A percentile compares a stretch with the other conserved stretches of the same genome.
These are phyloP conservation scores for Metschnikowia vanudenii DNA, from an alignment of 805 yeast genomes.

Conservation along the genomic window DNA sequence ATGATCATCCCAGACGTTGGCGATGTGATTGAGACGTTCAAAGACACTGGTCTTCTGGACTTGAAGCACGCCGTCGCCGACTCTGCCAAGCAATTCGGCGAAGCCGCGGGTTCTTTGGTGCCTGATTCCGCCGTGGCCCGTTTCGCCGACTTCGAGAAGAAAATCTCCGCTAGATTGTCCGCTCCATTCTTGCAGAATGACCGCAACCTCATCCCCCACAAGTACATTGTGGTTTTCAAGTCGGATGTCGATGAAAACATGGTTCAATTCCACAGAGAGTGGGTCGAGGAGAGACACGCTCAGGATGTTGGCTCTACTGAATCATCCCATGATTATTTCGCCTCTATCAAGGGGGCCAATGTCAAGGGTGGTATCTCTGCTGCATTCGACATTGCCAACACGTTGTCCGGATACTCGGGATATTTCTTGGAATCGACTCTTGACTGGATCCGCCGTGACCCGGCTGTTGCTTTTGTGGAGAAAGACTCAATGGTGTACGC, in stretches of 20 bases:
- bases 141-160: slow-evolving; percentile 11
- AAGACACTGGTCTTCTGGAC: slow-evolving; percentile 17
- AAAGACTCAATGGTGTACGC: slow-evolving; percentile 63
- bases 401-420: slow-evolving; percentile 80
- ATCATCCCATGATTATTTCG: slow-evolving; percentile 22
- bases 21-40: slow-evolving; percentile 39
- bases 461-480: slow-evolving; percentile 68
- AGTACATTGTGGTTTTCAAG: slow-evolving; percentile 85
- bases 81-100: slow-evolving; percentile 12
- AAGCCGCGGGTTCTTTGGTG: slow-evolving; percentile 12
- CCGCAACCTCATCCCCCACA: slow-evolving; percentile 55
- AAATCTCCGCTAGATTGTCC: slow-evolving; percentile 2
- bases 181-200: slow-evolving; percentile 19
- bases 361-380: slow-evolving; percentile 25
- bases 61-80: slow-evolving; percentile 15
- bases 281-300: slow-evolving; percentile 52
- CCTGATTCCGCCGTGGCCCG: slow-evolving; percentile 7
- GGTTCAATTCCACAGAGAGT: slow-evolving; percentile 61
- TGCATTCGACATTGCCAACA: slow-evolving; percentile 53
- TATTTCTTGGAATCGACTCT: slow-evolving; percentile 73
- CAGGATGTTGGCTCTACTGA: slow-evolving; percentile 35
- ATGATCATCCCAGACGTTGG: slow-evolving; percentile 61
- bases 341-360: slow-evolving; percentile 11
- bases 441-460: slow-evolving; percentile 66
- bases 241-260: slow-evolving; percentile 53